A percentile compares a stretch with the other conserved stretches of the same genome.
Evolutionary conservation across 768 basidiomycete species (phyloP).

Genomic region (Lentinula sp.): DNA sequence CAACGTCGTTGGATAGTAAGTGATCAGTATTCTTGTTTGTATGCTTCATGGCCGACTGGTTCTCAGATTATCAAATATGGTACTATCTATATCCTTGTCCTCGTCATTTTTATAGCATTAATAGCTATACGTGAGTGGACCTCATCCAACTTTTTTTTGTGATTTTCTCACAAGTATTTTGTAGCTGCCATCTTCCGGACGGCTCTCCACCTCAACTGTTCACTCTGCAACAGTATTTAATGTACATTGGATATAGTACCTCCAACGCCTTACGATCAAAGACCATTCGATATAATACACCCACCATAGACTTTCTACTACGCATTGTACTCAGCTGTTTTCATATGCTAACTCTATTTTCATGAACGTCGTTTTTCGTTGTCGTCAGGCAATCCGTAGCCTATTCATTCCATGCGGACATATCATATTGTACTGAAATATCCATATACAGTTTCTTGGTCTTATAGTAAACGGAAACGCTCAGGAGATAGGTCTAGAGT

Average conservation of each 20-base stretch:
- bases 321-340: neutral
- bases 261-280: slow-evolving; percentile 14
- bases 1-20: slow-evolving; percentile 87
- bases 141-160: neutral
- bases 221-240: slow-evolving; percentile 64
- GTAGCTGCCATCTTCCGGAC: slow-evolving; percentile 59
- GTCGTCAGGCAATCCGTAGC: neutral
- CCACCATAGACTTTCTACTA: slow-evolving; percentile 5
- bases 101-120: slow-evolving; percentile 68
- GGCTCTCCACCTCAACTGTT: slow-evolving; percentile 54
- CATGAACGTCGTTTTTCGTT: neutral
- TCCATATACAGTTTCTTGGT: neutral
- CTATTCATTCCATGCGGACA: neutral
- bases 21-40: slow-evolving; percentile 9
- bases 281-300: slow-evolving; percentile 24
- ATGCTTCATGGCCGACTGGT: slow-evolving; percentile 9
- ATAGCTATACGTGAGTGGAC: slow-evolving; percentile 67
- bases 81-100: slow-evolving; percentile 61
- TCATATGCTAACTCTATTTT: neutral
- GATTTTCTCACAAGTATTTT: slow-evolving; percentile 7
- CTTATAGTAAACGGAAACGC: too few relatives aligned
- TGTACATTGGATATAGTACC: slow-evolving; percentile 20
- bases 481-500: too few relatives aligned
- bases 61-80: slow-evolving; percentile 80
- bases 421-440: neutral